phyloP scores from a whole-genome alignment of 108 stramenopile genomes.

The Fragilaria radians region DNA sequence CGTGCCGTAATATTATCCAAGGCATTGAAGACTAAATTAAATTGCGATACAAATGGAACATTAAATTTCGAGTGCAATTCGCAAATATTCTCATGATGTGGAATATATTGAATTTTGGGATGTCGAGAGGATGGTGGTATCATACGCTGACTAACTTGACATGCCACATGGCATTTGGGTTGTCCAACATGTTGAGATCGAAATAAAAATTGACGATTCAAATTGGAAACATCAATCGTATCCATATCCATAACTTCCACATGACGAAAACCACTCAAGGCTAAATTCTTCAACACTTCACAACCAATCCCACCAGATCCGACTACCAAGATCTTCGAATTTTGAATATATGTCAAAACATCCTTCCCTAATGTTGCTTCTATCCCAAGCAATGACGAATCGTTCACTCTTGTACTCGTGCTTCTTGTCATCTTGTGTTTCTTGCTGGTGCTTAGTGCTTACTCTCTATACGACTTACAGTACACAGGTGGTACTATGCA shows the following conservation, averaged over 20 bases:
- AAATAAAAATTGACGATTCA: conserved; percentile 96
- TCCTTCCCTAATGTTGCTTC: conserved; percentile 28
- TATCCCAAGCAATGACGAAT: conserved; percentile 25
- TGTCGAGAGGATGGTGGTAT: conserved; percentile 13
- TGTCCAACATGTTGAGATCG: conserved; percentile 76
- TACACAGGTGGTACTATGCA: too few relatives aligned
- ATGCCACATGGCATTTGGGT: conserved; percentile 78
- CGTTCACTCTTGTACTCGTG: conserved; percentile 20
- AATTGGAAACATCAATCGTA: conserved; percentile 97
- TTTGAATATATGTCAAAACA: conserved; percentile 17
- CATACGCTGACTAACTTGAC: conserved; percentile 64
- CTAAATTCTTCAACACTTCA: conserved; percentile 95
- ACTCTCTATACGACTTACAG: too few relatives aligned
- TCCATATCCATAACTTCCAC: conserved; percentile 97
- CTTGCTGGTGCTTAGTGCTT: too few relatives aligned
- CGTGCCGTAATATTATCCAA: conserved; percentile 97
- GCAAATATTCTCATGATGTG: conserved; percentile 93
- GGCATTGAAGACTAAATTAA: conserved; percentile 90
- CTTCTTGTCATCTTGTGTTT: too few relatives aligned
- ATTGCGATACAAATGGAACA: conserved; percentile 83
- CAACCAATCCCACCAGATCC: conserved; percentile 92
- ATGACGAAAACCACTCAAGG: conserved; percentile 83
- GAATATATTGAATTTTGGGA: conserved; percentile 31
- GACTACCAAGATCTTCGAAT: conserved; percentile 22
- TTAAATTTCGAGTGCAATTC: conserved; percentile 85